Evolutionary conservation across 1,284 basidiomycete species (phyloP).

Genomic region (Trichosporon coremiiforme): DNA sequence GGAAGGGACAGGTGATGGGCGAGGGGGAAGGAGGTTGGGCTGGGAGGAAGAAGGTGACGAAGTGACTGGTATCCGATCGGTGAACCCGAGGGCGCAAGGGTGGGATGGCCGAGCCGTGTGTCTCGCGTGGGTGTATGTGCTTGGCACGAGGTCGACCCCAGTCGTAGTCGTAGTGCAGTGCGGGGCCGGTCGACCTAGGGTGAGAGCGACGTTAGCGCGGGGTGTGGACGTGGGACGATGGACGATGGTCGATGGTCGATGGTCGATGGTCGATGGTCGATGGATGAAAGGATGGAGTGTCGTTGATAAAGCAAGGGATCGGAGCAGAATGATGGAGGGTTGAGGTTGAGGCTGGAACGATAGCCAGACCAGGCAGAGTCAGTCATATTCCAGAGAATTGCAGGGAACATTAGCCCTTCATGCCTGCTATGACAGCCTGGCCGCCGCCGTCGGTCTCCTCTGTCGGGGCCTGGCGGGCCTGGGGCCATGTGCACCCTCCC

Average conservation of each 20-base stretch:
- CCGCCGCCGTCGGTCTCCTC: background rate
- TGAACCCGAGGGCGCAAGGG: background rate
- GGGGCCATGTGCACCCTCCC: background rate
- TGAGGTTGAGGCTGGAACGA: too few species aligned
- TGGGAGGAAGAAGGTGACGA: background rate
- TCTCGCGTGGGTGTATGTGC: background rate
- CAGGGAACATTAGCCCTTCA: background rate
- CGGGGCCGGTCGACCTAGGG: too few species aligned
- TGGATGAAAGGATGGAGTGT: too few species aligned
- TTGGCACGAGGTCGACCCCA: too few species aligned
- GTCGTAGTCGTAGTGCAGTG: too few species aligned
- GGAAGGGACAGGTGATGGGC: background rate
- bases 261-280: too few species aligned
- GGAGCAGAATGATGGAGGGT: too few species aligned
- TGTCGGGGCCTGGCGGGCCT: too few species aligned
- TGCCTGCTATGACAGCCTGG: background rate
- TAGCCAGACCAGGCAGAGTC: too few species aligned
- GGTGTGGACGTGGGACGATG: too few species aligned
- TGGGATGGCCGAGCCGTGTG: background rate
- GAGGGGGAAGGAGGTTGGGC: background rate
- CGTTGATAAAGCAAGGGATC: background rate
- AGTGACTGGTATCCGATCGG: background rate
- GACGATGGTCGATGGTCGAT: too few species aligned
- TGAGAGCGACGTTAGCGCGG: too few species aligned
- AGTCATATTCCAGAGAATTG: slow-evolving; percentile 12